These are phyloP conservation scores for Penicillium dipodomyicola DNA, from an alignment of 495 filamentous ascomycete genomes.

Conservation along the genomic window DNA sequence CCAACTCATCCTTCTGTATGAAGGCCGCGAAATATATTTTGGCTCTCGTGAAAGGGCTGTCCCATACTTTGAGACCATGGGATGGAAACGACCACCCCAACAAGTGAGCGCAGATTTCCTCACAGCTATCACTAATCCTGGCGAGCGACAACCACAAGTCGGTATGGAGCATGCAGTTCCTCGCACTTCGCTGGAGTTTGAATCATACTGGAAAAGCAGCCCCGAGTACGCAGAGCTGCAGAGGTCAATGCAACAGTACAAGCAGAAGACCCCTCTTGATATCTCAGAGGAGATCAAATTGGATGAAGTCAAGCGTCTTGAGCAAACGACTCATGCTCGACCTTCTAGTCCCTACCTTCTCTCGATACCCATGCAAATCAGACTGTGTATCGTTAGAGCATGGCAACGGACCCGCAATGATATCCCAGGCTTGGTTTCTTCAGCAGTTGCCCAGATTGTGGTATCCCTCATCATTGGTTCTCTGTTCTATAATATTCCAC, in stretches of 20 bases:
- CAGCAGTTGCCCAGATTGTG: neutral
- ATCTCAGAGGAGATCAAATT: slow-evolving; percentile 54
- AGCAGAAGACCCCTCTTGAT: slow-evolving; percentile 43
- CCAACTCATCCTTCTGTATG: slow-evolving; percentile 61
- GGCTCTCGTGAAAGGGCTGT: slow-evolving; percentile 57
- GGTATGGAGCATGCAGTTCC: slow-evolving; percentile 66
- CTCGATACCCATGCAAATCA: neutral
- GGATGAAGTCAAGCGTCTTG: neutral
- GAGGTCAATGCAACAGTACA: slow-evolving; percentile 50
- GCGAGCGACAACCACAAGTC: slow-evolving; percentile 56
- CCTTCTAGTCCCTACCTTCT: slow-evolving; percentile 1
- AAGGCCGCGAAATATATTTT: slow-evolving; percentile 67
- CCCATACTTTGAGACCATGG: slow-evolving; percentile 60
- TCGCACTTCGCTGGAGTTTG: slow-evolving; percentile 69
- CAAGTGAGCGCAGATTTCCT: slow-evolving; percentile 70
- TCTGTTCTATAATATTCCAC: slow-evolving; percentile 90
- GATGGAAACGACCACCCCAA: slow-evolving; percentile 57
- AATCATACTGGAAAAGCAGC: slow-evolving; percentile 57
- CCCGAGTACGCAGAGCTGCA: slow-evolving; percentile 47
- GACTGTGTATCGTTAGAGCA: neutral
- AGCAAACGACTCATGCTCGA: neutral
- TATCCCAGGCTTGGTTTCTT: neutral
- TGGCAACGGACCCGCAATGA: neutral
- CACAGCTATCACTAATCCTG: slow-evolving; percentile 67
- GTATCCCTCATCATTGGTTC: slow-evolving; percentile 8